These are phyloP conservation scores for Paramyrothecium roridum DNA, from an alignment of 2,329 filamentous ascomycete species.

Conservation along the genomic window DNA sequence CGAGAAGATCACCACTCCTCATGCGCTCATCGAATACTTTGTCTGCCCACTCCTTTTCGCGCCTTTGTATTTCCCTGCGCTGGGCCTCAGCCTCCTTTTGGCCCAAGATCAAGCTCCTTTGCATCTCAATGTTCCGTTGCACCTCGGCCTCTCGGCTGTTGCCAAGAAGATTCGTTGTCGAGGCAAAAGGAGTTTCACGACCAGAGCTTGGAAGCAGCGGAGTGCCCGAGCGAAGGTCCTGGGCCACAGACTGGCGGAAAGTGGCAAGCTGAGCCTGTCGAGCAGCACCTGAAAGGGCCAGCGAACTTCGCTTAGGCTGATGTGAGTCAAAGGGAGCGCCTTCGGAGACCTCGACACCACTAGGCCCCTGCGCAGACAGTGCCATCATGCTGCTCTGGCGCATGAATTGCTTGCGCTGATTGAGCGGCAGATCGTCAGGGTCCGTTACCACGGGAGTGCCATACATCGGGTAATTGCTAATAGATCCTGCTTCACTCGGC, in stretches of 20 bases:
- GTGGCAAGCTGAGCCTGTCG: constrained; percentile 60
- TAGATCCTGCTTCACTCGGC: constrained; percentile 38
- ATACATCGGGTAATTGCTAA: constrained; percentile 32
- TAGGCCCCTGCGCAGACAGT: constrained; percentile 17
- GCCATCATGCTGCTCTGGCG: constrained; percentile 45
- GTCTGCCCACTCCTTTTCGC: constrained; percentile 56
- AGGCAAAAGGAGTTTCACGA: constrained; percentile 35
- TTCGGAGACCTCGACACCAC: constrained; percentile 24
- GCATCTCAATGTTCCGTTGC: constrained; percentile 49
- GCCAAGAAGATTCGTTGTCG: constrained; percentile 25
- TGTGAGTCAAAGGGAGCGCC: constrained; percentile 47
- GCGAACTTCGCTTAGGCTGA: constrained; percentile 47
- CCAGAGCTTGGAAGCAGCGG: constrained; percentile 27
- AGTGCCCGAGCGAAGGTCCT: constrained; percentile 51
- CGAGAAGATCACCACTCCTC: constrained; percentile 70
- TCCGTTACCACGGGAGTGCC: constrained; percentile 33
- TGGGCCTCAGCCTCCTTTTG: constrained; percentile 63
- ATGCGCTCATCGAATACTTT: constrained; percentile 70
- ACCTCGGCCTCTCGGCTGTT: constrained; percentile 35
- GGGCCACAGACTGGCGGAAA: constrained; percentile 64
- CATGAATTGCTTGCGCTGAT: constrained; percentile 61
- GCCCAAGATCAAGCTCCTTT: constrained; percentile 53
- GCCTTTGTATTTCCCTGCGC: constrained; percentile 54
- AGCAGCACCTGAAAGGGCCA: constrained; percentile 35
- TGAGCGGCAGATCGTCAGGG: constrained; percentile 69